Conservation (phyloP, 768 basidiomycete species). For the Tephrocybe sp. region DNA sequence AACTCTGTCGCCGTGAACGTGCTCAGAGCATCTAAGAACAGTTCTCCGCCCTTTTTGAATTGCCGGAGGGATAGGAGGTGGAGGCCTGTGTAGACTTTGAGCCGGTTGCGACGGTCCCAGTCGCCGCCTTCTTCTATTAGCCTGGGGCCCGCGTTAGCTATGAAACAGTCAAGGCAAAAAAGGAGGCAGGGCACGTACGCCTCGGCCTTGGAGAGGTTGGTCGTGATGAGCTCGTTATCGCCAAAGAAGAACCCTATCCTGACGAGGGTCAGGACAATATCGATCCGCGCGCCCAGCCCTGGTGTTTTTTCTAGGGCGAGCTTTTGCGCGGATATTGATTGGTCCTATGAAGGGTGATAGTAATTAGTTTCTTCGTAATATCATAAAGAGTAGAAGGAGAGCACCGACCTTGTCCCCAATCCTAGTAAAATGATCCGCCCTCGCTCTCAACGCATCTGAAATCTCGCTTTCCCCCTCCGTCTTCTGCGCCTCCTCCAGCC, state of each 20-base stretch:
- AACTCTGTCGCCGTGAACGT: conserved; percentile 95
- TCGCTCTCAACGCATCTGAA: conserved; percentile 79
- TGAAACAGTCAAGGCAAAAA: not conserved
- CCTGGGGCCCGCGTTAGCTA: no score
- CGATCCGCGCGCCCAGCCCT: conserved; percentile 90
- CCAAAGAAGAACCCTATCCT: conserved; percentile 90
- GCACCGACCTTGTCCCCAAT: conserved; percentile 88
- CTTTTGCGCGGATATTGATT: conserved; percentile 78
- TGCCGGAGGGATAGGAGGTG: conserved; percentile 87
- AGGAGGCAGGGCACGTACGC: conserved; percentile 48
- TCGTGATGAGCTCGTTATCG: conserved; percentile 69
- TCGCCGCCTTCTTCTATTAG: conserved; percentile 95
- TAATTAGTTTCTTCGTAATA: not conserved
- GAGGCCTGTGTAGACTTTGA: conserved; percentile 93
- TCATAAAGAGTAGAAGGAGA: not conserved
- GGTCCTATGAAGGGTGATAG: conserved; percentile 54
- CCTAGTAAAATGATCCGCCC: conserved; percentile 81
- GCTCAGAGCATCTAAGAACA: conserved; percentile 87
- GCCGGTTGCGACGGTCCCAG: conserved; percentile 95
- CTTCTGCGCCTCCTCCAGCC: conserved; percentile 84
- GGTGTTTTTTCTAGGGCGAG: conserved; percentile 89
- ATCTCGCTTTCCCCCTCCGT: conserved; percentile 94
- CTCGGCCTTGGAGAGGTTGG: conserved; percentile 77
- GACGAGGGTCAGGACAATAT: conserved; percentile 85
- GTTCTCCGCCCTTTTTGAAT: conserved; percentile 83